Percentiles rank a stretch among this genome's conserved stretches.
Conservation (phyloP, 2,329 filamentous ascomycete genomes). For the Alternaria sp. region DNA sequence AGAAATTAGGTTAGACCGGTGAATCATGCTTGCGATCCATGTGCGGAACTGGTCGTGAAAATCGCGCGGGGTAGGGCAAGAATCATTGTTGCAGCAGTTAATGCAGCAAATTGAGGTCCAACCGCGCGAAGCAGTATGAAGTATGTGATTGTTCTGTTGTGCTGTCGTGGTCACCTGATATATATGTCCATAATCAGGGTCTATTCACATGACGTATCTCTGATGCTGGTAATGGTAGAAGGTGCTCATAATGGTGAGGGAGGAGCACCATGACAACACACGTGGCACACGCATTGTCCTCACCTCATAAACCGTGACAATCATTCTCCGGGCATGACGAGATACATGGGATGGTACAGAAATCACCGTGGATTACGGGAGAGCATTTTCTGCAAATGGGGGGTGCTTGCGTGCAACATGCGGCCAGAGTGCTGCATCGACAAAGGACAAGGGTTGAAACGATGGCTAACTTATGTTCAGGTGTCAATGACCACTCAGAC, state of each 20-base stretch:
- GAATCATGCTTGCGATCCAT: too few relatives aligned
- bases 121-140: too few relatives aligned
- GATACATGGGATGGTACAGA: constrained; percentile 2
- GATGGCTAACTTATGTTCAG: neutral
- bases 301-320: neutral
- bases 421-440: neutral
- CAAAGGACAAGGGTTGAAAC: constrained; percentile 1
- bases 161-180: neutral
- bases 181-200: neutral
- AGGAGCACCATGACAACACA: constrained; percentile 2
- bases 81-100: too few relatives aligned
- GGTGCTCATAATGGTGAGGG: neutral
- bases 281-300: neutral
- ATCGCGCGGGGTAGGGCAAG: too few relatives aligned
- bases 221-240: constrained; percentile 1
- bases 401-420: neutral
- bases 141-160: neutral
- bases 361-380: neutral
- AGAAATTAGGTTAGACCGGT: too few relatives aligned
- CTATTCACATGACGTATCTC: constrained; percentile 6
- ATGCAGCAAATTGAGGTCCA: too few relatives aligned
- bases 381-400: neutral
- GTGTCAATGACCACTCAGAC: neutral
- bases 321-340: neutral
- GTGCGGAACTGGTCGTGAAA: too few relatives aligned